Conservation (phyloP, 305 asterid species). For the Fraxinus floribunda region DNA sequence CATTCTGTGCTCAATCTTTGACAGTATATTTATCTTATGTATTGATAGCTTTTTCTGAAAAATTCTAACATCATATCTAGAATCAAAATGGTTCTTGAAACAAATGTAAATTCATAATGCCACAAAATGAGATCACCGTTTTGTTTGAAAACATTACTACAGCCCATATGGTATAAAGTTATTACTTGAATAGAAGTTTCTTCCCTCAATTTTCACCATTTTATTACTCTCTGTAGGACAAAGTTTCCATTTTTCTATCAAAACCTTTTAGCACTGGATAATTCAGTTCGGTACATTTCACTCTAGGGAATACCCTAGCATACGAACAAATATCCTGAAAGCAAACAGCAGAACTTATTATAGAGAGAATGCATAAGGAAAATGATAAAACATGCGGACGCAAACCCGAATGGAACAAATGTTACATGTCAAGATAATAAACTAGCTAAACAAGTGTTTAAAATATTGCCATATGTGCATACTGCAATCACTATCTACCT, state of each 20-base stretch:
- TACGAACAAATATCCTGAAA: background rate
- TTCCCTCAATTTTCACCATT: constrained; percentile 7
- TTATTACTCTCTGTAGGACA: background rate
- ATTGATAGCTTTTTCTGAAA: background rate
- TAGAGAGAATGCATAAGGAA: background rate
- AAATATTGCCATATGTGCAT: background rate
- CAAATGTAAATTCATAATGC: background rate
- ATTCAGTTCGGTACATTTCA: background rate
- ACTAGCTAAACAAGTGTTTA: background rate
- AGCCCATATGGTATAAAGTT: background rate
- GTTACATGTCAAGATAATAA: background rate
- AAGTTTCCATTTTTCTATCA: background rate
- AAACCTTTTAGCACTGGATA: background rate
- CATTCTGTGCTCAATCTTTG: background rate
- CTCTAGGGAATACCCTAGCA: background rate
- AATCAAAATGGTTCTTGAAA: background rate
- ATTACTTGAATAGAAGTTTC: background rate
- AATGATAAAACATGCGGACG: background rate
- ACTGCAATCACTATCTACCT: constrained; percentile 40
- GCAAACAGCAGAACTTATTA: background rate
- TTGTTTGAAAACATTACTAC: constrained; percentile 1
- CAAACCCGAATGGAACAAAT: constrained; percentile 1
- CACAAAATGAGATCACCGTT: constrained; percentile 9
- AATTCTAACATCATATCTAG: background rate
- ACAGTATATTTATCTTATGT: background rate